Base-by-base conservation (phyloP, 2,329 filamentous ascomycete species). In the Alternaria consortialis region DNA sequence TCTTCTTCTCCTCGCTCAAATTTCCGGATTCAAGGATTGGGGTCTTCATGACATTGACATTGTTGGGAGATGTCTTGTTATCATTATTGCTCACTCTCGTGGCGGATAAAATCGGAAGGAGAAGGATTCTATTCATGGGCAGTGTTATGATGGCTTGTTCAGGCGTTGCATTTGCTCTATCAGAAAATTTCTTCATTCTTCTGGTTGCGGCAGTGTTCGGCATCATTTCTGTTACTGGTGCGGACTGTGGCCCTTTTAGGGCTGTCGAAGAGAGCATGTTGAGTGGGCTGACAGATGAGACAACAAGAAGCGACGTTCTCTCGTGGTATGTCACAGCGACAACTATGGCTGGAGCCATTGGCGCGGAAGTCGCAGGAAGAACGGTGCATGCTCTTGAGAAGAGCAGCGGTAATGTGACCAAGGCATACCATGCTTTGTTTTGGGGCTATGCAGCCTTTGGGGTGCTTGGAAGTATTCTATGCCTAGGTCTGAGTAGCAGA, bases 361-460 rank as follows among this genome's bases (percentile, higher is more conserved):
- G 78, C 9, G 65, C 72, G 3, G 72, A 75, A 53, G 69, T 75
- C 5, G 77, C 77, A 23, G 81, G 81, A 17, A 76, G 80, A 67
- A 66, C 78, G 7, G 79, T 80, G 11, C 68, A 79, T n/a, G 80
- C 60, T n/a, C 57, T 82, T 5, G 74, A 79, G 53, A 68, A 73
- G 15, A 65, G 65, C 74, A 80, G 8, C 71, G 85, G 56, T 60
- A 72, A 72, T 36, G 71, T 74, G 12, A 67, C 75, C 13, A 75
- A 71, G 9, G 77, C 80, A 1, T 83, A 79, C 44, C 77, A 79
- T 36, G 67, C 79, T 6, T 63, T 83, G 5, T 84, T 83, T 60
- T 80, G 76, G 74, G 63, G 76, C 2, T 84, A 84, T 64, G 79
- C 80, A 20, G 69, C 71, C 0, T 77, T 82, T 53, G 82, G 81